phyloP scores from a whole-genome alignment of 495 filamentous ascomycete genomes.

The Lophiotrema nucula region DNA sequence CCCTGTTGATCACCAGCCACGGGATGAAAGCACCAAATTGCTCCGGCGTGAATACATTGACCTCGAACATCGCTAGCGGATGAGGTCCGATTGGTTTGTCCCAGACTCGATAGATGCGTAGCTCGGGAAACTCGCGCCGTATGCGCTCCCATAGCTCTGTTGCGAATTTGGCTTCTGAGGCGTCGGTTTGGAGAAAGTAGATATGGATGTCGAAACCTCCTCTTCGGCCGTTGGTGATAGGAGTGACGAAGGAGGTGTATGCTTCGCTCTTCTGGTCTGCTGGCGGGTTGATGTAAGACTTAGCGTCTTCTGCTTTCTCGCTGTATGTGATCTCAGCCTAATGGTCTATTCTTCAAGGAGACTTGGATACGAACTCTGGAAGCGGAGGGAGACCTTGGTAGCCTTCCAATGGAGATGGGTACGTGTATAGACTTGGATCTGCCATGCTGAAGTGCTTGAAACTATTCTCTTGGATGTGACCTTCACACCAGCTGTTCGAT shows the following conservation, averaged over 20 bases:
- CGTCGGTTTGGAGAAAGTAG: constrained; percentile 62
- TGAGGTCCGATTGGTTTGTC: constrained; percentile 80
- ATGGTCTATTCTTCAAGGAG: neutral
- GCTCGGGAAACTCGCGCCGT: constrained; percentile 78
- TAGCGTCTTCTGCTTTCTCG: constrained; percentile 40
- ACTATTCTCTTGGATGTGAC: neutral
- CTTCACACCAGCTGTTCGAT: neutral
- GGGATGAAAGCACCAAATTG: constrained; percentile 86
- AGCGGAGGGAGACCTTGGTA: constrained; percentile 29
- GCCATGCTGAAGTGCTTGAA: constrained; percentile 26
- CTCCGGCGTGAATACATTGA: constrained; percentile 75
- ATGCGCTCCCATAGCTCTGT: constrained; percentile 74
- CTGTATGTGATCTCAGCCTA: constrained; percentile 21
- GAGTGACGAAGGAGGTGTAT: constrained; percentile 37
- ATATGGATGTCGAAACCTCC: constrained; percentile 76
- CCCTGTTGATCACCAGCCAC: constrained; percentile 82
- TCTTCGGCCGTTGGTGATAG: constrained; percentile 40
- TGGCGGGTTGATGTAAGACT: constrained; percentile 41
- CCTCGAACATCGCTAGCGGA: constrained; percentile 85
- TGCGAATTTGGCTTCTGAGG: constrained; percentile 63
- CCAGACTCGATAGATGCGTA: constrained; percentile 77
- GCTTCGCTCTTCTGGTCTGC: constrained; percentile 32
- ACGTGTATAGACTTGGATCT: constrained; percentile 35
- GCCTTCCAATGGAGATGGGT: constrained; percentile 33
- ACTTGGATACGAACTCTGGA: constrained; percentile 24